Base-by-base conservation (phyloP, 2,329 filamentous ascomycete species). In the Aspergillus fischeri region DNA sequence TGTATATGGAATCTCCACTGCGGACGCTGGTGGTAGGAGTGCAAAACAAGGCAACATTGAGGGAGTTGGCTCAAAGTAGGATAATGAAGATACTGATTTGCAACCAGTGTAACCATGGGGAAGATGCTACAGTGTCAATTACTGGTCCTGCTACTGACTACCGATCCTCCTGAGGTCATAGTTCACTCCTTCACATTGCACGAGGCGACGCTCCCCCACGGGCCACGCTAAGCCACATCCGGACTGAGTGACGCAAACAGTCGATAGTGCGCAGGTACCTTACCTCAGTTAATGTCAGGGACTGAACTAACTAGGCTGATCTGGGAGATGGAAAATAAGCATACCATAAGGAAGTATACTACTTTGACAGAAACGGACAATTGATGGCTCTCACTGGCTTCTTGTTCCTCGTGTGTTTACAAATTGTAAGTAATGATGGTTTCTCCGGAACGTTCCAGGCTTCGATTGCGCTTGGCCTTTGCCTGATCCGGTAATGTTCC, bases 401-500 rank as follows among this genome's bases (percentile, higher is more conserved):
- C 11, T 38, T 38, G 2, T 17, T 17, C 14, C 6, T 17, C 7
- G 1, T 3, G 5, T 38, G 32, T 38, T 38, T 17, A 38, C 32
- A 17, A 17, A 38, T 38, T 38, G 7, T 38, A 2, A 35, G 32
- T 6, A 17, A n/a, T 38, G 14, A 7, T 7, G 14, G 11, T 38
- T 35, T 7, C 5, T 38, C 32, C 14, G 32, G 14, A 6, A 38
- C 14, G 32, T 38, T 38, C 32, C 32, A 45, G 54, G 42, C 42
- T 56, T 42, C 8, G n/a, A 44, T 29, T 21, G 42, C 49, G 54
- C 35, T 56, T 56, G 28, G 50, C 21, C 50, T 48, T 53, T 56
- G 51, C 54, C 54, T 47, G 24, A 49, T 56, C 51, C 54, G 54
- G 54, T 49, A 25, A 38, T 38, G 32, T 38, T 38, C 32, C 32